Evolutionary conservation across 1,284 basidiomycete genomes (phyloP).

Genomic region (Trichosporon inkin): DNA sequence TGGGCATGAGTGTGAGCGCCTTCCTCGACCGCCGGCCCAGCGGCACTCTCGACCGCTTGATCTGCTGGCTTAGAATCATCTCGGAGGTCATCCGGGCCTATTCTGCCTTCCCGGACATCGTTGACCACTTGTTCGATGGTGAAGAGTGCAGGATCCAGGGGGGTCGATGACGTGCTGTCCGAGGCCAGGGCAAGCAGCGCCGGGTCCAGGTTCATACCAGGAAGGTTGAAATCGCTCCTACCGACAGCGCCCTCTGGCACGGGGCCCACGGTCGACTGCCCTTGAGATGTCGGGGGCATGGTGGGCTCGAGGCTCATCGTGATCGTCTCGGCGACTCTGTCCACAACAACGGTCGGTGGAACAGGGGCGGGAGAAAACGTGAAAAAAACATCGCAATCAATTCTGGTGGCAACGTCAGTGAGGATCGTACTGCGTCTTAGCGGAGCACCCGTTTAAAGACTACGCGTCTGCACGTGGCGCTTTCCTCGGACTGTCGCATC

Average conservation of each 20-base stretch:
- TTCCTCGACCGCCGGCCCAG: not conserved
- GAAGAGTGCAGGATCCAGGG: constrained; percentile 37
- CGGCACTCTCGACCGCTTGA: not conserved
- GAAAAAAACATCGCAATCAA: constrained; percentile 3
- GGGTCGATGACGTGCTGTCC: constrained; percentile 1
- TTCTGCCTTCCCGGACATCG: constrained; percentile 31
- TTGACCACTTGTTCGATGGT: constrained; percentile 39
- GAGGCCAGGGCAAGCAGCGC: constrained; percentile 15
- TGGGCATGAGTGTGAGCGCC: constrained; percentile 5
- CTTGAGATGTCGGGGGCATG: constrained; percentile 2
- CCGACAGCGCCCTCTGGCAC: not conserved
- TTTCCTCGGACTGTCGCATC: constrained; percentile 3
- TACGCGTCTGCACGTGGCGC: constrained; percentile 1
- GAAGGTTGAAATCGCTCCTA: not conserved
- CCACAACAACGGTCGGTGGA: not conserved
- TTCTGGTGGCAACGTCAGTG: not conserved
- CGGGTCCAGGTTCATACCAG: constrained; percentile 13
- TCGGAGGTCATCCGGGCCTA: constrained; percentile 20
- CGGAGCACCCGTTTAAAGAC: not conserved
- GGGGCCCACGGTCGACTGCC: not conserved
- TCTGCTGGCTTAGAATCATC: not conserved
- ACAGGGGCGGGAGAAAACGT: not conserved
- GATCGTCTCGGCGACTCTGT: constrained; percentile 3
- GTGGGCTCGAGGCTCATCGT: not conserved
- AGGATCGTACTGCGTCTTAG: not conserved